Evolutionary conservation across 306 rosid genomes (phyloP).

Genomic region (Rubus parviflorus): DNA sequence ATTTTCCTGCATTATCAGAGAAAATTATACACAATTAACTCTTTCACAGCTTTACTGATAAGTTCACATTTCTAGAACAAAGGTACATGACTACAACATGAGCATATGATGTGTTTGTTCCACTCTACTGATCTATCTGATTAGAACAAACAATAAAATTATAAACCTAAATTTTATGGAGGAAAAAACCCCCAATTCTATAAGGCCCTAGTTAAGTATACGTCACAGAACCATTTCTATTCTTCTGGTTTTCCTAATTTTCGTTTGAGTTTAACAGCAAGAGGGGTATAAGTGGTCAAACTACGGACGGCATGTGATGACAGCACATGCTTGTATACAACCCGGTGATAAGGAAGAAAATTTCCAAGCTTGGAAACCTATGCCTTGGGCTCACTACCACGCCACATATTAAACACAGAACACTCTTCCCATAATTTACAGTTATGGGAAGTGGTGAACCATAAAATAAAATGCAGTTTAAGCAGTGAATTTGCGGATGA

Average conservation of each 20-base stretch:
- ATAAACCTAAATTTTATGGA: background rate
- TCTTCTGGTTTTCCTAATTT: background rate
- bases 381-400: background rate
- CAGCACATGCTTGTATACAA: background rate
- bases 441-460: background rate
- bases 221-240: background rate
- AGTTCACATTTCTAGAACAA: background rate
- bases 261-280: background rate
- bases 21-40: background rate
- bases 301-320: background rate
- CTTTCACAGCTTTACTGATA: background rate
- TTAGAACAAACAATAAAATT: background rate
- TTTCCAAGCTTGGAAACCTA: background rate
- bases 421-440: background rate
- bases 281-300: background rate
- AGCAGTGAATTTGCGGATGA: background rate
- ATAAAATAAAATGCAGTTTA: background rate
- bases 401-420: background rate
- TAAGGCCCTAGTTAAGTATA: background rate
- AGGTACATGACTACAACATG: background rate
- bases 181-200: background rate
- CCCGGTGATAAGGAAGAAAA: background rate
- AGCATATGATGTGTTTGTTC: background rate
- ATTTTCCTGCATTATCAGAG: conserved; percentile 9
- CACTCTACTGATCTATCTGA: background rate